Conservation (phyloP, 192 early-diverging fungal genomes). For the Coemansia sp. region DNA sequence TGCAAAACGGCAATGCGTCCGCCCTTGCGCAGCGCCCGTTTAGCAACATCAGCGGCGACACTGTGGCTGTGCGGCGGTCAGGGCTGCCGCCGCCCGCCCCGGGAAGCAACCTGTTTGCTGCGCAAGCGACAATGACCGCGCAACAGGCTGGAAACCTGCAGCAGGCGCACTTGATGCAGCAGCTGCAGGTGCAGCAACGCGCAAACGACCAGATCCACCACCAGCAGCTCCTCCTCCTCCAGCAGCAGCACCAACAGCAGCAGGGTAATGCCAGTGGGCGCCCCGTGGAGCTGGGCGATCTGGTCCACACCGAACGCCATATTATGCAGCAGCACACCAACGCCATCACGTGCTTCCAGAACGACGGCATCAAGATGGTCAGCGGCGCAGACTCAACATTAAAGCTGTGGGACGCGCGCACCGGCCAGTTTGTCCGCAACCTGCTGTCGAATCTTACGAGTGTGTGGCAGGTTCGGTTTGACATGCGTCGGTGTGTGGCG, state of each 20-base stretch:
- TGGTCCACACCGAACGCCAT: conserved; percentile 61
- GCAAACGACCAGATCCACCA: conserved; percentile 51
- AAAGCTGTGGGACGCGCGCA: conserved; percentile 96
- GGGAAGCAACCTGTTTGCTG: conserved; percentile 14
- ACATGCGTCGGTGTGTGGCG: conserved; percentile 80
- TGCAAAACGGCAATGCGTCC: neutral
- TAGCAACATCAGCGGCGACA: conserved; percentile 46
- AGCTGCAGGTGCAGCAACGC: conserved; percentile 51
- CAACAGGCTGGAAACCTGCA: conserved; percentile 36
- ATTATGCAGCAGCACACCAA: conserved; percentile 64
- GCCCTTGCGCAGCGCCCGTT: conserved; percentile 29
- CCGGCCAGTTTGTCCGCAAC: conserved; percentile 83
- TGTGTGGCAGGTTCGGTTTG: conserved; percentile 96
- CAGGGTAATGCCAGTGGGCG: neutral
- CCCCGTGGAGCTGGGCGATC: conserved; percentile 13
- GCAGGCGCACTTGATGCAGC: conserved; percentile 45
- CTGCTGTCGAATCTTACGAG: conserved; percentile 78
- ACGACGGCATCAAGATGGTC: conserved; percentile 90
- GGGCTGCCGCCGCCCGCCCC: conserved; percentile 1
- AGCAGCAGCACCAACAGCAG: conserved; percentile 39
- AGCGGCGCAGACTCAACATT: conserved; percentile 93
- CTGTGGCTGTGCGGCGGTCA: conserved; percentile 4
- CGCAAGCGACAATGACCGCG: conserved; percentile 16
- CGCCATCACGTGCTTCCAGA: conserved; percentile 99
- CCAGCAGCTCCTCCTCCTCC: conserved; percentile 29